Evolutionary conservation across 306 rosid species (phyloP), one percentile per base, ranked within the genome.

Genomic region (Coriaria nepalensis): DNA sequence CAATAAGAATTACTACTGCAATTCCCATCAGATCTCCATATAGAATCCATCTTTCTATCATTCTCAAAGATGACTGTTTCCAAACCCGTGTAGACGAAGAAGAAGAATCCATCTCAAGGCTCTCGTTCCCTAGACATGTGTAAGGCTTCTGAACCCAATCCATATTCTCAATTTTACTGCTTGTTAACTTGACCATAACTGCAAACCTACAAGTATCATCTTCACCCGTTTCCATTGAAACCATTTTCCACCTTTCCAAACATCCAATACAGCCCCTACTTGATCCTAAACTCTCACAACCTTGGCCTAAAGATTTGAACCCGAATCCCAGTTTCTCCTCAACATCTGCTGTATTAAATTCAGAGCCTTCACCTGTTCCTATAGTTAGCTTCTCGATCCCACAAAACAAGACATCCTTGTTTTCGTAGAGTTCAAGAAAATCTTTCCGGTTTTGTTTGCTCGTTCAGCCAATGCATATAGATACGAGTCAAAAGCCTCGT

Each of bases 311-410:
- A 43, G n/a, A 42, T 43, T 45, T 61, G 56, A 75, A 15, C n/a
- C 56, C 38, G 9, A 46, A 50, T 40, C 80, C 71, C 35, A 78
- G 61, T 13, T 65, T 63, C 34, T 49, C 32, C 14, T 35, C 6
- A 34, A 75, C 93, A 70, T 78, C 79, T 15, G 8, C 5, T 43
- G 66, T 32, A 5, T 60, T 57, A 52, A 59, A 75, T 44, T 75
- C 73, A 55, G 83, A 72, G 60, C 86, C 75, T 39, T 80, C 68
- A 13, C 87, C 75, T 10, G 35, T 40, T 56, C 77, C 86, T 51
- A 70, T 52, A 2, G 74, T 70, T 45, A 75, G 64, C 65, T 72
- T 73, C 51, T 78, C 67, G 13, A 82, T 55, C 12, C 73, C 77
- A 63, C 83, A 78, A 40, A 52, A 48, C 6, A 32, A 53, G 33